Base-by-base conservation (phyloP, 805 yeast species). In the Candida cerambycidarum region DNA sequence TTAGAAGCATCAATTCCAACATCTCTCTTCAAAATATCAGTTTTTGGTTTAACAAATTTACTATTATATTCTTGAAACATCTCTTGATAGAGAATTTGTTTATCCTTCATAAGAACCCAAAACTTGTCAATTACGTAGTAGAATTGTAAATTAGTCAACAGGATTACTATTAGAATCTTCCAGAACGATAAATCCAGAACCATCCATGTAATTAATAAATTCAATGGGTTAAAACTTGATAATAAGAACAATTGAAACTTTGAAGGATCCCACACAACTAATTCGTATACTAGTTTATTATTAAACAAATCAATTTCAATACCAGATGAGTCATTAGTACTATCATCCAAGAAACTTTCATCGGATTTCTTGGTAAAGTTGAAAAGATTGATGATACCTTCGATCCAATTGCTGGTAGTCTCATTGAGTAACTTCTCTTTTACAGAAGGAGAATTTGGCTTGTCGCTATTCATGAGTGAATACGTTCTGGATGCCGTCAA, bases 261-360 rank as follows among this genome's bases (percentile, higher is more conserved):
- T 0, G 83, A 73, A 0, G 92, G 92, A 32, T 70, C 67, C 95
- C 95, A 85, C 38, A 83, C 75, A 14, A 62, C 64, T 32, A 85
- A 57, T 44, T 78, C 75, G 79, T 84, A 83, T 25, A 73, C 71
- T 15, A 64, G 63, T 21, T 66, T 63, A 16, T 40, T 38, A 12
- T 45, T 45, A 16, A 50, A 38, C 14, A 53, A 49, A 32, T 50
- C 52, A 17, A 50, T 43, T 27, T 55, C 55, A 35, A 13, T 32
- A 11, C 34, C 34, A 12, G 38, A 24, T 4, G 43, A 38, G n/a
- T 41, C 48, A 5, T 50, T 48, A 5, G 59, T 61, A 38, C 47
- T 49, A 21, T 60, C 58, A 12, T 51, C 57, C 13, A 58, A 54
- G 21, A 51, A 53, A 27, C 52, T 45, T 27, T 50, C 53, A 6